Evolutionary conservation across 176 grass and related monocot genomes (phyloP).

Genomic region (Aechmea fasciata): DNA sequence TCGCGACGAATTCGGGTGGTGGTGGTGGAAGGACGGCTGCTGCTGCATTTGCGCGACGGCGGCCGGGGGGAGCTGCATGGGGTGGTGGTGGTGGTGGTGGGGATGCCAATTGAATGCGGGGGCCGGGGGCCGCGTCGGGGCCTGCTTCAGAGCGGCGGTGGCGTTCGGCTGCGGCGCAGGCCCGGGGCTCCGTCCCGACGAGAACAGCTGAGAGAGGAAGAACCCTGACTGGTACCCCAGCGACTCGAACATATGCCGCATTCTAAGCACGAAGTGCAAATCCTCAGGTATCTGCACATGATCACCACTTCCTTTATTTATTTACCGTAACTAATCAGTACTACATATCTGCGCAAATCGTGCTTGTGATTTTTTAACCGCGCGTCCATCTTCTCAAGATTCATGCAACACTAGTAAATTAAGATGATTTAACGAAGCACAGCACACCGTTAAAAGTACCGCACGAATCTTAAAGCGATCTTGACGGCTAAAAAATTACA

Average conservation of each 20-base stretch:
- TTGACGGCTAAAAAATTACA: too few species aligned
- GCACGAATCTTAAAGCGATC: not conserved
- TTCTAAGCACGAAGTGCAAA: constrained; percentile 92
- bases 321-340: too few species aligned
- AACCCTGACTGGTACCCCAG: constrained; percentile 95
- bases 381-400: too few species aligned
- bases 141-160: constrained; percentile 56
- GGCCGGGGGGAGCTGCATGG: constrained; percentile 36
- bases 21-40: constrained; percentile 35
- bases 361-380: too few species aligned
- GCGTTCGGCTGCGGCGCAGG: constrained; percentile 18
- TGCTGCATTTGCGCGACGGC: constrained; percentile 17
- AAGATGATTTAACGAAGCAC: too few species aligned
- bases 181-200: constrained; percentile 54
- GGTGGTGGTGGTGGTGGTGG: constrained; percentile 28
- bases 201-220: constrained; percentile 98
- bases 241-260: constrained; percentile 98
- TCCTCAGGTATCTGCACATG: constrained; percentile 81
- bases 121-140: constrained; percentile 26
- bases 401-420: too few species aligned
- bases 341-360: too few species aligned
- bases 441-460: too few species aligned
- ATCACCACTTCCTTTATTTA: too few species aligned
- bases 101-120: constrained; percentile 45
- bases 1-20: constrained; percentile 30